Percentiles rank a stretch among this genome's conserved stretches.
Conservation (phyloP, 305 asterid genomes). For the Caryopteris hybrid region DNA sequence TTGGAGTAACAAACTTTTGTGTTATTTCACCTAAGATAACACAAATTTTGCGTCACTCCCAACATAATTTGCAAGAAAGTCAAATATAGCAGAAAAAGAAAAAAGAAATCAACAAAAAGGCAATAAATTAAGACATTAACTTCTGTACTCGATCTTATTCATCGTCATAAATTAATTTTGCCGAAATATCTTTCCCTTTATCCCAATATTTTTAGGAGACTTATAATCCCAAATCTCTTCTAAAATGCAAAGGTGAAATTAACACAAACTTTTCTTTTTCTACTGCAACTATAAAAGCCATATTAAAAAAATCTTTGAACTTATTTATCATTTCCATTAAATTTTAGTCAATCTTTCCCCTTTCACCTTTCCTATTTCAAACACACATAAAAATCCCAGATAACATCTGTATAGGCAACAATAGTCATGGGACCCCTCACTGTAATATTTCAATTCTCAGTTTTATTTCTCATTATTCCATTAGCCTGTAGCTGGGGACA, state of each 20-base stretch:
- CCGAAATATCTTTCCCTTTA: not conserved
- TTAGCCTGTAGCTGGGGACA: constrained; percentile 22
- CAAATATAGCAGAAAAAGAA: no score
- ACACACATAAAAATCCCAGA: not conserved
- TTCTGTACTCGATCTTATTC: no score
- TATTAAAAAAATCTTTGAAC: no score
- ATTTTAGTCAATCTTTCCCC: not conserved
- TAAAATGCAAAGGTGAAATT: not conserved
- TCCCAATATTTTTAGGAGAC: no score
- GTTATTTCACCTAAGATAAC: no score
- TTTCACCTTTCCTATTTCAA: no score
- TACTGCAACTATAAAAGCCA: not conserved
- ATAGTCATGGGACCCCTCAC: not conserved
- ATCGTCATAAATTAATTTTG: no score
- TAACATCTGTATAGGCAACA: not conserved
- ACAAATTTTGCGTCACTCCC: no score
- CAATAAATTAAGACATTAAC: no score
- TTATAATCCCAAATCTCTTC: not conserved
- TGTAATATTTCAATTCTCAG: constrained; percentile 1
- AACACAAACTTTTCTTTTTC: not conserved
- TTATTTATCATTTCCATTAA: not conserved
- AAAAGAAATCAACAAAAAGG: not conserved
- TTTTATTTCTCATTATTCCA: constrained; percentile 6
- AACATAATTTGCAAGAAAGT: no score
- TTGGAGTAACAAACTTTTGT: no score